These are phyloP conservation scores for Exophiala viscosa DNA, from an alignment of 2,329 filamentous ascomycete species.

Conservation along the genomic window DNA sequence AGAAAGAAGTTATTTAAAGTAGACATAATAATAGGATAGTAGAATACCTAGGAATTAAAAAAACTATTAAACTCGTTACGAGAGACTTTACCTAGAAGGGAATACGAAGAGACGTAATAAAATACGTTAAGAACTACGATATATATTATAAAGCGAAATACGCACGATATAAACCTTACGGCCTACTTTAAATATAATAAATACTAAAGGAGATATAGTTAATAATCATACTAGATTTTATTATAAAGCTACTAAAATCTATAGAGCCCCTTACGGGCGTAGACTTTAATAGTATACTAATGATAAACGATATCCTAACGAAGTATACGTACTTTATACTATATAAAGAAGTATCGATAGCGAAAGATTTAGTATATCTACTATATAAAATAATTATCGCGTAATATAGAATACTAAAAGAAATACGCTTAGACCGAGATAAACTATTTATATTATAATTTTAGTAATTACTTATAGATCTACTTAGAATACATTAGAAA, in stretches of 20 bases:
- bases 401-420: no score
- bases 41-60: conserved; percentile 10
- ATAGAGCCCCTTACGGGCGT: no score
- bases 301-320: neutral
- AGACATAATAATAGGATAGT: conserved; percentile 4
- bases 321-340: conserved; percentile 1
- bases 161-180: conserved; percentile 3
- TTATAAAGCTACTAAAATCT: no score
- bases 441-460: no score
- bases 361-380: neutral
- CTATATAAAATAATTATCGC: no score
- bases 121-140: conserved; percentile 11
- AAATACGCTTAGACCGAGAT: no score
- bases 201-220: neutral
- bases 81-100: conserved; percentile 7
- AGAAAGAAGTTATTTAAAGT: conserved; percentile 4
- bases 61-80: conserved; percentile 14
- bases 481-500: conserved; percentile 7
- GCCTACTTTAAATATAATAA: neutral
- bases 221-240: neutral
- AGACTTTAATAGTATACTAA: neutral
- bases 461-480: neutral
- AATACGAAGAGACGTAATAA: conserved; percentile 9
- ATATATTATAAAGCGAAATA: no score
- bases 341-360: neutral